Conservation (phyloP, 2,329 filamentous ascomycete species). For the Aureobasidium sp. region DNA sequence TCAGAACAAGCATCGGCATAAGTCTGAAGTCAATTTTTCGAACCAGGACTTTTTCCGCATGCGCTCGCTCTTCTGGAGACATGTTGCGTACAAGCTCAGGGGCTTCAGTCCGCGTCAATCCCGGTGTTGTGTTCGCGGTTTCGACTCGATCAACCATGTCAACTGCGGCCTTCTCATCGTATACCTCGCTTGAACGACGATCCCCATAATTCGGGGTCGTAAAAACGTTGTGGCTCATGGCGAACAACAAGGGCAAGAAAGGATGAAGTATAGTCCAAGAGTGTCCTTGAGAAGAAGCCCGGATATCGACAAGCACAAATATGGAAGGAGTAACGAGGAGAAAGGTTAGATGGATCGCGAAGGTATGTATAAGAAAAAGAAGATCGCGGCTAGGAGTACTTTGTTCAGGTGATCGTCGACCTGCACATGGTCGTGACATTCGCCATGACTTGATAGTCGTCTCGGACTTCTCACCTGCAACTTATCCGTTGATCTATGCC, state of each 20-base stretch:
- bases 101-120: not conserved
- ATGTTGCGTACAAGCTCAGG: slow-evolving; percentile 16
- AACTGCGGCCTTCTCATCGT: slow-evolving; percentile 6
- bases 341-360: not conserved
- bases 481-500: not conserved
- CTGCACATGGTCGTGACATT: slow-evolving; percentile 6
- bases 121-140: not conserved
- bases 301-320: not conserved
- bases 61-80: slow-evolving; percentile 14
- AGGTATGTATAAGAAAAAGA: not conserved
- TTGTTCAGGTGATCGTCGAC: not conserved
- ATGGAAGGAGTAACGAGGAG: not conserved
- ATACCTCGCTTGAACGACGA: not conserved
- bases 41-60: slow-evolving; percentile 50
- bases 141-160: slow-evolving; percentile 12
- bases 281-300: not conserved
- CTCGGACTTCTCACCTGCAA: slow-evolving; percentile 10
- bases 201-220: not conserved
- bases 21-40: slow-evolving; percentile 64
- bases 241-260: not conserved
- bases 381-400: not conserved
- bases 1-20: slow-evolving; percentile 62
- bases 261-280: not conserved
- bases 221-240: slow-evolving; percentile 1
- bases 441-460: not conserved